phyloP scores from a whole-genome alignment of 768 basidiomycete species.

The Leucosporidium creatinivorum region DNA sequence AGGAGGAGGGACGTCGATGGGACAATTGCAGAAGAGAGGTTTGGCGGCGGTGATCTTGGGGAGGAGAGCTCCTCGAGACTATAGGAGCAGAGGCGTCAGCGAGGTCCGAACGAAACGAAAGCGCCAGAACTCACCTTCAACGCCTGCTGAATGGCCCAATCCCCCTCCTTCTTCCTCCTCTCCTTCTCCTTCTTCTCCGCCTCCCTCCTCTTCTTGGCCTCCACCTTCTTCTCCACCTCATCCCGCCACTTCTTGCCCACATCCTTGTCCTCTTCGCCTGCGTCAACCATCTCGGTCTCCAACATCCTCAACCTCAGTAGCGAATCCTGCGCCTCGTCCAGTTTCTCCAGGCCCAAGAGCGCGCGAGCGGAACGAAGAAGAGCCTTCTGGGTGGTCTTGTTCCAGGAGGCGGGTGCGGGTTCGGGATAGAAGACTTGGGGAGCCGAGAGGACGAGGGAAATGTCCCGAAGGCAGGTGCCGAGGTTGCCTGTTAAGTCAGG shows the following conservation, averaged over 20 bases:
- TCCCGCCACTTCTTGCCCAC: slow-evolving; percentile 50
- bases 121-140: slow-evolving; percentile 52
- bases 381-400: slow-evolving; percentile 66
- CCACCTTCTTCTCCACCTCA: slow-evolving; percentile 45
- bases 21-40: slow-evolving; percentile 43
- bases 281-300: slow-evolving; percentile 45
- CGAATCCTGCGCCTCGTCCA: slow-evolving; percentile 76
- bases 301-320: slow-evolving; percentile 58
- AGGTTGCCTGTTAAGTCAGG: slow-evolving; percentile 61
- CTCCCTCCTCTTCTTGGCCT: slow-evolving; percentile 31
- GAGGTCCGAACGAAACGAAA: neutral
- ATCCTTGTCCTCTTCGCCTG: slow-evolving; percentile 44
- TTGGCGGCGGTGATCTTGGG: slow-evolving; percentile 43
- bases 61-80: slow-evolving; percentile 68
- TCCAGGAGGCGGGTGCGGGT: slow-evolving; percentile 41
- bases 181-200: slow-evolving; percentile 40
- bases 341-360: slow-evolving; percentile 62
- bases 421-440: slow-evolving; percentile 17
- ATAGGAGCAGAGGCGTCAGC: slow-evolving; percentile 9
- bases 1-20: slow-evolving; percentile 48
- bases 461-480: slow-evolving; percentile 76
- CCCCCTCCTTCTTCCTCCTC: slow-evolving; percentile 45
- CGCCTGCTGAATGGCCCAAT: slow-evolving; percentile 53
- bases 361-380: slow-evolving; percentile 77
- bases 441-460: slow-evolving; percentile 56